Conservation (phyloP, 805 yeast species). For the Lipomyces sp. region DNA sequence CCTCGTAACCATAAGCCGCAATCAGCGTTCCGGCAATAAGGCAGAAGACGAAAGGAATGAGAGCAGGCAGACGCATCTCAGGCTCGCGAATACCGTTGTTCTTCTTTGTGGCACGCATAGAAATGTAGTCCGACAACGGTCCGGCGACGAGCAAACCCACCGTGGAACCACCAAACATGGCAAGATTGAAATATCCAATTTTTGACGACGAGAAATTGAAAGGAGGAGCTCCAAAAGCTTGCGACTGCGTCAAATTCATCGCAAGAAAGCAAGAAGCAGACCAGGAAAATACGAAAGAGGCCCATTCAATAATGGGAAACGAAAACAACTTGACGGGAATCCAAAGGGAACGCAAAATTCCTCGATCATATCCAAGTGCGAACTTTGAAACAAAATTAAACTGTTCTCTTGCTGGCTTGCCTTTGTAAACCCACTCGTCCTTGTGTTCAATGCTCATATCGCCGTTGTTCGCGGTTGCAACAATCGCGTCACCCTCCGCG, state of each 20-base stretch:
- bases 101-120: neutral
- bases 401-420: neutral
- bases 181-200: constrained; percentile 3
- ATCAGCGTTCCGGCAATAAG: constrained; percentile 1
- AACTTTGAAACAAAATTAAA: neutral
- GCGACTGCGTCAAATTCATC: neutral
- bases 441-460: neutral
- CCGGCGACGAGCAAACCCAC: constrained; percentile 2
- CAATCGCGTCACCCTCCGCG: neutral
- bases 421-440: constrained; percentile 1
- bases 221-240: neutral
- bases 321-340: constrained; percentile 3
- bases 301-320: constrained; percentile 6
- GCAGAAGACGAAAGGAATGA: constrained; percentile 1
- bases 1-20: neutral
- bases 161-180: neutral
- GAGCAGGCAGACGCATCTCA: constrained; percentile 14
- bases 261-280: constrained; percentile 1
- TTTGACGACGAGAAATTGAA: neutral
- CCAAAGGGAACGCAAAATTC: neutral
- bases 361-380: neutral
- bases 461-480: neutral
- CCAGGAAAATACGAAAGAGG: constrained; percentile 2
- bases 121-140: constrained; percentile 4
- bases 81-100: constrained; percentile 25